Percentiles rank a stretch among this genome's conserved stretches.
Conservation (phyloP, 495 filamentous ascomycete species). For the Monascus purpureus region DNA sequence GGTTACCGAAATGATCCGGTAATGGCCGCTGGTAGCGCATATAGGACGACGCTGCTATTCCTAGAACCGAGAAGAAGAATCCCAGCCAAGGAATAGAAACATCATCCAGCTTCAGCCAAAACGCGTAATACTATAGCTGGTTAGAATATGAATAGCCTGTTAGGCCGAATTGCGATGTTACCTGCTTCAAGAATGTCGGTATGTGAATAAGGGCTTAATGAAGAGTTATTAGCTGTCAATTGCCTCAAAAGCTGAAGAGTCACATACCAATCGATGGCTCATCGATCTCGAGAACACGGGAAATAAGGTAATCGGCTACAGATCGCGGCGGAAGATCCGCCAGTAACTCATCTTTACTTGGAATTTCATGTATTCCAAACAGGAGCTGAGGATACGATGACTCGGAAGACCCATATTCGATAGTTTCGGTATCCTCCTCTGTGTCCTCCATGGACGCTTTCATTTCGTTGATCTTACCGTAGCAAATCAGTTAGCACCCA, state of each 20-base stretch:
- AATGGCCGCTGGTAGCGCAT: slow-evolving; percentile 17
- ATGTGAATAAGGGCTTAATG: slow-evolving; percentile 26
- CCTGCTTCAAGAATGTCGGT: slow-evolving; percentile 27
- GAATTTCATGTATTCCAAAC: slow-evolving; percentile 19
- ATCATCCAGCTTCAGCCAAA: slow-evolving; percentile 19
- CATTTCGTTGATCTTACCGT: slow-evolving; percentile 23
- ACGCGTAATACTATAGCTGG: slow-evolving; percentile 24
- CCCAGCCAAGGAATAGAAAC: slow-evolving; percentile 25
- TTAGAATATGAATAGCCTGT: background rate
- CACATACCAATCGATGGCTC: slow-evolving; percentile 28
- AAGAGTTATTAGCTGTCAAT: background rate
- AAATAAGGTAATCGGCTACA: slow-evolving; percentile 30
- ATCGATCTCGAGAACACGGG: slow-evolving; percentile 27
- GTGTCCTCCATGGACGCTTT: slow-evolving; percentile 16
- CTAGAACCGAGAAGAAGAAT: slow-evolving; percentile 20
- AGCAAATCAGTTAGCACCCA: slow-evolving; percentile 2
- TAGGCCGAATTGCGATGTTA: slow-evolving; percentile 2
- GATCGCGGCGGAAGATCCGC: slow-evolving; percentile 25
- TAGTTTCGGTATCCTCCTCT: slow-evolving; percentile 12
- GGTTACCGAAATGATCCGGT: slow-evolving; percentile 7
- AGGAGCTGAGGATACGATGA: slow-evolving; percentile 23
- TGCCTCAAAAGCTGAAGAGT: background rate
- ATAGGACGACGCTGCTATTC: slow-evolving; percentile 16
- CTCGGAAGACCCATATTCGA: slow-evolving; percentile 10
- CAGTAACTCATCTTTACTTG: slow-evolving; percentile 24